A percentile compares a stretch with the other conserved stretches of the same genome.
Conservation (phyloP, 2,329 filamentous ascomycete species). For the Aspergillus sp. region DNA sequence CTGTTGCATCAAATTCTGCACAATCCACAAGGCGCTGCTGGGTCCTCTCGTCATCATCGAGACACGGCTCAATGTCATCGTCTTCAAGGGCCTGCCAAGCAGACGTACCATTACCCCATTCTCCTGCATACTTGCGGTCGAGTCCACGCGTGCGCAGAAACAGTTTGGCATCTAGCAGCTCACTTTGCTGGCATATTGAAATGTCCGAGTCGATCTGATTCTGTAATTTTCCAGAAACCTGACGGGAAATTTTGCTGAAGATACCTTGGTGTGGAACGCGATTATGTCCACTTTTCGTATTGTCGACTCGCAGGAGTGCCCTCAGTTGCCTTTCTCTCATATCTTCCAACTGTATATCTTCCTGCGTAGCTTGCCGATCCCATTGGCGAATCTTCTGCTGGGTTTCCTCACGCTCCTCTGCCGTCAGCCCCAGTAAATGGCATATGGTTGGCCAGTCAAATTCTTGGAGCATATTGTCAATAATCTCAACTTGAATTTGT, state of each 20-base stretch:
- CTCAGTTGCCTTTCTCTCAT: slow-evolving; percentile 40
- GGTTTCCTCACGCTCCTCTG: slow-evolving; percentile 25
- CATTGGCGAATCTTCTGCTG: slow-evolving; percentile 18
- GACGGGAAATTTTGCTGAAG: slow-evolving; percentile 28
- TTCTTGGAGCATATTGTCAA: slow-evolving; percentile 32
- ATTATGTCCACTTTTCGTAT: slow-evolving; percentile 27
- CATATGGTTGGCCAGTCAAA: slow-evolving; percentile 25
- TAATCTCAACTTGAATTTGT: slow-evolving; percentile 39
- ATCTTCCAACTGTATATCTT: slow-evolving; percentile 30
- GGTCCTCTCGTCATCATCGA: neutral
- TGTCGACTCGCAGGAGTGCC: slow-evolving; percentile 35
- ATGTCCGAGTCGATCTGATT: slow-evolving; percentile 23
- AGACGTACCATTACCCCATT: slow-evolving; percentile 35
- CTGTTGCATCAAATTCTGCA: neutral
- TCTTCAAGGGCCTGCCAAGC: slow-evolving; percentile 3
- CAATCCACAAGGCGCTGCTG: neutral
- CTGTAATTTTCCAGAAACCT: slow-evolving; percentile 18
- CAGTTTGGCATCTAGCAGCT: slow-evolving; percentile 33
- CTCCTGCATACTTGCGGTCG: slow-evolving; percentile 32
- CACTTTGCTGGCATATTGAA: slow-evolving; percentile 31
- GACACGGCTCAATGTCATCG: neutral
- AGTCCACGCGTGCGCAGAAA: slow-evolving; percentile 35
- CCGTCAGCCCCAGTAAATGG: slow-evolving; percentile 28
- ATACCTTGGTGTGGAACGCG: slow-evolving; percentile 30
- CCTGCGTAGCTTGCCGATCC: slow-evolving; percentile 30